A percentile compares a stretch with the other conserved stretches of the same genome.
These are phyloP conservation scores for Arabidopsis suecica DNA, from an alignment of 345 rosid genomes.

Conservation along the genomic window DNA sequence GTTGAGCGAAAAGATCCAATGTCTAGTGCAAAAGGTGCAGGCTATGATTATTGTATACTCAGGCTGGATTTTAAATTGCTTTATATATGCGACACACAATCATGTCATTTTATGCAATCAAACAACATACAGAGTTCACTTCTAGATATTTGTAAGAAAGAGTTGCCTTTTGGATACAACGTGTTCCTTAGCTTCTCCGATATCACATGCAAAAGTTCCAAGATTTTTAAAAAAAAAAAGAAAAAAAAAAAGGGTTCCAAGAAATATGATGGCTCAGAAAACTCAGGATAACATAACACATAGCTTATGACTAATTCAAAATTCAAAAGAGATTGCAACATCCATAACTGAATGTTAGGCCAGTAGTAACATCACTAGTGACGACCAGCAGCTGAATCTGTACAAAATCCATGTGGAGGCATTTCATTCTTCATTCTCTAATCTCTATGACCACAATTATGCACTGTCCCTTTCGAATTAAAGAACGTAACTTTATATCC, in stretches of 20 bases:
- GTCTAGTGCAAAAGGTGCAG: constrained; percentile 61
- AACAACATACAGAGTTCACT: constrained; percentile 6
- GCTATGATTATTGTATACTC: constrained; percentile 26
- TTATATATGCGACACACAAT: constrained; percentile 13
- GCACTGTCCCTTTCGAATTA: constrained; percentile 20
- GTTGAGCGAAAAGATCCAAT: constrained; percentile 93
- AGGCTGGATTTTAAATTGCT: constrained; percentile 24
- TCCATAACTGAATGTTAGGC: background rate
- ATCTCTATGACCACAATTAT: constrained; percentile 19
- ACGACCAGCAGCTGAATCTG: constrained; percentile 23
- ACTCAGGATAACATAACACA: constrained; percentile 24
- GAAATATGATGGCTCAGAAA: constrained; percentile 15
- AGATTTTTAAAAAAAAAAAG: too few relatives aligned
- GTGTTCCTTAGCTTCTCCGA: constrained; percentile 7
- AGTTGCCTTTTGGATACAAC: constrained; percentile 7
- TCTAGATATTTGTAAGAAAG: constrained; percentile 18
- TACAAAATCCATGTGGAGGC: constrained; percentile 27
- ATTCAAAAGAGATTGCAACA: constrained; percentile 14
- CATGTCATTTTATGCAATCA: constrained; percentile 28
- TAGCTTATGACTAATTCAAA: constrained; percentile 31
- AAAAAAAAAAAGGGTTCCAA: background rate
- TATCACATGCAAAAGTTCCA: constrained; percentile 24
- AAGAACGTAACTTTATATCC: constrained; percentile 14
- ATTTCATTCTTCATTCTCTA: constrained; percentile 5
- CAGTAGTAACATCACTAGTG: constrained; percentile 16